Percentiles rank a stretch among this genome's conserved stretches.
Conservation (phyloP, 1,284 basidiomycete genomes). For the Trametes hirsuta region DNA sequence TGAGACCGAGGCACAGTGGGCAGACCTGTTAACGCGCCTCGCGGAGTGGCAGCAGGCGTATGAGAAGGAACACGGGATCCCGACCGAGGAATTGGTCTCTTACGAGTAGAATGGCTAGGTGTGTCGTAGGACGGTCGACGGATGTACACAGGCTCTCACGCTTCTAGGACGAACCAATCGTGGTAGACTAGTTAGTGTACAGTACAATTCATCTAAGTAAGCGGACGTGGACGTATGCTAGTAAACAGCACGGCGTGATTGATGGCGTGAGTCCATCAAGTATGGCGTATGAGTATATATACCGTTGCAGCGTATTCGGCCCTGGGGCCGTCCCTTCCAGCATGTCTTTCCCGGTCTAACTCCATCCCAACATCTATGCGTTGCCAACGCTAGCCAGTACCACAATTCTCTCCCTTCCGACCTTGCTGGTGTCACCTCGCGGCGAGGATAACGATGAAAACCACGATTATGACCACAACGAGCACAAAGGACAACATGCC, state of each 20-base stretch:
- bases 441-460: conserved; percentile 52
- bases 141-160: neutral
- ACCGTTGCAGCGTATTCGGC: neutral
- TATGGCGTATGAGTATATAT: conserved; percentile 17
- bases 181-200: neutral
- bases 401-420: neutral
- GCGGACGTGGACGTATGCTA: neutral
- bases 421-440: conserved; percentile 26
- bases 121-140: neutral
- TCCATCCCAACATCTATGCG: too few relatives aligned
- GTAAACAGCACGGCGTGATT: conserved; percentile 8
- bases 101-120: neutral
- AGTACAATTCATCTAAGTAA: neutral
- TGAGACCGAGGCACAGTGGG: conserved; percentile 50
- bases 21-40: conserved; percentile 48
- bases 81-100: neutral
- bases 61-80: conserved; percentile 36
- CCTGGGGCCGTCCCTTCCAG: neutral
- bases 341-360: neutral
- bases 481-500: conserved; percentile 49
- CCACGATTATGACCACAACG: conserved; percentile 47
- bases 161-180: neutral
- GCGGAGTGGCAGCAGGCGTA: conserved; percentile 50
- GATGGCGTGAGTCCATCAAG: conserved; percentile 12
- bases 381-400: neutral